These are phyloP conservation scores for Aegilops speltoides DNA, from an alignment of 176 grass and related monocot species.

Conservation along the genomic window DNA sequence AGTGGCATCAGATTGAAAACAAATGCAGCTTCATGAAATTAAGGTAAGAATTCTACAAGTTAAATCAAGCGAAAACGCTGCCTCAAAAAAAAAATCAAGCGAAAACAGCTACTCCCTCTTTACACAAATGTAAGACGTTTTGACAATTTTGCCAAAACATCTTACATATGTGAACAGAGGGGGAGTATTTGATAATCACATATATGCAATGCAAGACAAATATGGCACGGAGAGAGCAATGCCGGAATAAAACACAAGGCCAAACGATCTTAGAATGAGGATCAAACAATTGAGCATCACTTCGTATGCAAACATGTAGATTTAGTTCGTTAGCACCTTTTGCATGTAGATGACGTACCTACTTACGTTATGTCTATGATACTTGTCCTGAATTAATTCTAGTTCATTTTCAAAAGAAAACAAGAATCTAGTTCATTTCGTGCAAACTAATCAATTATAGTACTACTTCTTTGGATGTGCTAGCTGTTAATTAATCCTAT, in stretches of 20 bases:
- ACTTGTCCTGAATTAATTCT: neutral
- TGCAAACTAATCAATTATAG: too few species aligned
- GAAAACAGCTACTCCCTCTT: too few species aligned
- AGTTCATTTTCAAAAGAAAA: neutral
- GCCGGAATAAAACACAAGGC: neutral
- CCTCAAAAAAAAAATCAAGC: too few species aligned
- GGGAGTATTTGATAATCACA: too few species aligned
- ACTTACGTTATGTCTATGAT: neutral
- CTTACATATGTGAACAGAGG: too few species aligned
- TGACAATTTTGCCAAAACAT: too few species aligned
- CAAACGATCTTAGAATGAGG: neutral
- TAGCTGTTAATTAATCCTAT: too few species aligned
- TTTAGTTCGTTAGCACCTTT: neutral
- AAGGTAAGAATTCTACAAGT: neutral
- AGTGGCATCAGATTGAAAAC: neutral
- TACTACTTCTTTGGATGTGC: too few species aligned
- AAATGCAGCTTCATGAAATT: neutral
- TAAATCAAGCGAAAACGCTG: neutral
- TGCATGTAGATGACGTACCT: neutral
- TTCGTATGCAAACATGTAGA: neutral
- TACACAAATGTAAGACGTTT: too few species aligned
- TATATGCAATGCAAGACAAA: neutral
- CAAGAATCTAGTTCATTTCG: too few species aligned
- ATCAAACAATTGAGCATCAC: neutral
- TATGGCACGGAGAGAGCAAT: neutral